Evolutionary conservation across 2,329 filamentous ascomycete species (phyloP).

Genomic region (Claviceps capensis): DNA sequence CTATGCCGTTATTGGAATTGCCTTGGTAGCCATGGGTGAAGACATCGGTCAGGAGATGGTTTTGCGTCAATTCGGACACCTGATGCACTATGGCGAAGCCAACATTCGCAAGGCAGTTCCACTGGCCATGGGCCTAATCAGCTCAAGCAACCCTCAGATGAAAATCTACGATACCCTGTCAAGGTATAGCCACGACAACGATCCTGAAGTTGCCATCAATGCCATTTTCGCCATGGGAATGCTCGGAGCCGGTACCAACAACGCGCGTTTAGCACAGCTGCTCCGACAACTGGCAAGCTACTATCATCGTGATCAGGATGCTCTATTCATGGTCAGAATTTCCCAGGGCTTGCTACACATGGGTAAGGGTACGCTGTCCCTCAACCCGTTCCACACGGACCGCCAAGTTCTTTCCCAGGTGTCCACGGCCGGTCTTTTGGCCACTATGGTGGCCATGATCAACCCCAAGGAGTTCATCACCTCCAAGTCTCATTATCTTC

Average conservation of each 20-base stretch:
- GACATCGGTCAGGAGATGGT: constrained; percentile 99
- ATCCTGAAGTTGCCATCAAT: constrained; percentile 95
- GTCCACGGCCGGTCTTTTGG: constrained; percentile 74
- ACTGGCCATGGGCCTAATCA: constrained; percentile 90
- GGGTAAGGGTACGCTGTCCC: constrained; percentile 93
- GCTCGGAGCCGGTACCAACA: constrained; percentile 92
- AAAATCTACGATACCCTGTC: constrained; percentile 98
- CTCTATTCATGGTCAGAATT: constrained; percentile 97
- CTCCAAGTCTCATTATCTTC: constrained; percentile 66
- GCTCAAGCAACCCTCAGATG: constrained; percentile 98
- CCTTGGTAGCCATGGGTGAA: constrained; percentile 93
- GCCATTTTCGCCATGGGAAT: constrained; percentile 99
- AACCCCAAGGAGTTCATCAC: constrained; percentile 79
- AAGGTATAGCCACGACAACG: constrained; percentile 95
- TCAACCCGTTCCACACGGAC: constrained; percentile 99
- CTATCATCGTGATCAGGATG: constrained; percentile 92
- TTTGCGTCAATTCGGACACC: constrained; percentile 86
- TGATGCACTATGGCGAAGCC: constrained; percentile 97
- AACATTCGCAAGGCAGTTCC: constrained; percentile 96
- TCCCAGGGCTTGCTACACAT: constrained; percentile 95
- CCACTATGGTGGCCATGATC: constrained; percentile 85
- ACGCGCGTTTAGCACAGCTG: constrained; percentile 87
- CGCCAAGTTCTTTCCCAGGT: constrained; percentile 90
- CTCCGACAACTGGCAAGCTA: constrained; percentile 92
- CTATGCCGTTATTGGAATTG: constrained; percentile 89